Conservation (phyloP, 352 stramenopile genomes). For the Phytopythium litorale region DNA sequence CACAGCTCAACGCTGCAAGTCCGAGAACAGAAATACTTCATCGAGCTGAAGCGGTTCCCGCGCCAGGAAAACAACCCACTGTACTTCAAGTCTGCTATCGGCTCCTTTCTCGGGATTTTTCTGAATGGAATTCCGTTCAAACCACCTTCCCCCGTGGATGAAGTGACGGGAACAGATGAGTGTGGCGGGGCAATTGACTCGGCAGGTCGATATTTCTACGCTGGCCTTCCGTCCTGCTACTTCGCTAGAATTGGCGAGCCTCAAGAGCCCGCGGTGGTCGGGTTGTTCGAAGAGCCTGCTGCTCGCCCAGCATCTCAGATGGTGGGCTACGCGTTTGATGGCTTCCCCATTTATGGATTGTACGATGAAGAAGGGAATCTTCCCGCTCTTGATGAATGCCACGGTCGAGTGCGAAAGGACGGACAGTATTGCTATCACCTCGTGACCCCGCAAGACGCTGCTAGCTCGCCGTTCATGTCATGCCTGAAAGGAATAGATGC, state of each 20-base stretch:
- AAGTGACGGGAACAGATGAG: slow-evolving; percentile 16
- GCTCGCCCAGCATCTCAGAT: slow-evolving; percentile 20
- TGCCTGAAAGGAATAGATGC: slow-evolving; percentile 50
- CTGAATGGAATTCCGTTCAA: slow-evolving; percentile 64
- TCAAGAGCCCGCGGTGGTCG: background rate
- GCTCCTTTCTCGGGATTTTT: slow-evolving; percentile 44
- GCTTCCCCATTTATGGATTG: slow-evolving; percentile 48
- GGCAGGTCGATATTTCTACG: slow-evolving; percentile 48
- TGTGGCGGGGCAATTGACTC: slow-evolving; percentile 53
- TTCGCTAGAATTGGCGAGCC: slow-evolving; percentile 14
- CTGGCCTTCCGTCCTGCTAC: slow-evolving; percentile 34
- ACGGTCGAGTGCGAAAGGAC: slow-evolving; percentile 32
- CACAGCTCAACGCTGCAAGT: slow-evolving; percentile 22
- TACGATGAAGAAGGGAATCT: slow-evolving; percentile 44
- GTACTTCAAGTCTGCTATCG: slow-evolving; percentile 6
- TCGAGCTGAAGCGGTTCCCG: slow-evolving; percentile 55
- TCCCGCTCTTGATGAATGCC: slow-evolving; percentile 53
- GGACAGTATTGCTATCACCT: slow-evolving; percentile 63
- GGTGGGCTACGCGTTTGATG: slow-evolving; percentile 62
- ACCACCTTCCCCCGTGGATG: slow-evolving; percentile 7
- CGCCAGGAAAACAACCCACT: slow-evolving; percentile 25
- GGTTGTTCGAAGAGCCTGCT: background rate
- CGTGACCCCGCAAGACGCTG: slow-evolving; percentile 5
- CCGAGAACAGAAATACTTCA: slow-evolving; percentile 47
- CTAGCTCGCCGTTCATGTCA: slow-evolving; percentile 34